A percentile compares a stretch with the other conserved stretches of the same genome.
These are phyloP conservation scores for Rhodotorula taiwanensis DNA, from an alignment of 768 basidiomycete species.

Conservation along the genomic window DNA sequence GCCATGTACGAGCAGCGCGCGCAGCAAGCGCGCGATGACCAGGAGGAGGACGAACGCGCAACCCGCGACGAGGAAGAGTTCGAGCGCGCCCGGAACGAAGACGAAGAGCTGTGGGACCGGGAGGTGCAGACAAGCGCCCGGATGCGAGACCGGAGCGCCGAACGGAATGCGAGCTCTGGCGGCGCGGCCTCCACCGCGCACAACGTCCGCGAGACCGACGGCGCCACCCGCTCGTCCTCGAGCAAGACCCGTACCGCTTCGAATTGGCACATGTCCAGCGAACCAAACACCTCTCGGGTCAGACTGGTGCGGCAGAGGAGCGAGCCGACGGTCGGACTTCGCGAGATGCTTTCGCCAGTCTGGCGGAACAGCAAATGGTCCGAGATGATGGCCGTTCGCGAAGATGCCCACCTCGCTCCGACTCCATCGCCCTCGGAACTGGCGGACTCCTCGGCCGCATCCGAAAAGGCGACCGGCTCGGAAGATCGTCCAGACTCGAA, in stretches of 20 bases:
- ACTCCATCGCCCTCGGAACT: neutral
- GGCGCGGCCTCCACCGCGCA: no score
- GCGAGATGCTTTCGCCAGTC: neutral
- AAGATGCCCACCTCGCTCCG: neutral
- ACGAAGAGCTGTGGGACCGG: neutral
- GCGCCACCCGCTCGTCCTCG: no score
- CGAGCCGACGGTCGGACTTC: neutral
- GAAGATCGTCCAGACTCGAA: neutral
- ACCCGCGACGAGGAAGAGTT: neutral
- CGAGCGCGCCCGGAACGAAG: neutral
- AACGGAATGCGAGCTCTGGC: no score
- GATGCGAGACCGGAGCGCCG: neutral
- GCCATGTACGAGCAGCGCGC: slow-evolving; percentile 16
- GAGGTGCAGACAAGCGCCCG: neutral
- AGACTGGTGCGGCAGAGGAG: neutral
- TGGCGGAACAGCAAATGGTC: slow-evolving; percentile 3
- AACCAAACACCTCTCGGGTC: no score
- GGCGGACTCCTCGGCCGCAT: neutral
- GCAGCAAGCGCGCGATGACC: neutral
- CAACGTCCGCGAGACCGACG: no score
- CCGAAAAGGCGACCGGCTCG: neutral
- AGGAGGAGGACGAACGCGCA: neutral
- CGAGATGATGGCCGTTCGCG: slow-evolving; percentile 4
- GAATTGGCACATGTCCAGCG: no score
- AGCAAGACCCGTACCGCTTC: no score